Conservation (phyloP, 148 eudicot species). For the Gaultheria prostrata region DNA sequence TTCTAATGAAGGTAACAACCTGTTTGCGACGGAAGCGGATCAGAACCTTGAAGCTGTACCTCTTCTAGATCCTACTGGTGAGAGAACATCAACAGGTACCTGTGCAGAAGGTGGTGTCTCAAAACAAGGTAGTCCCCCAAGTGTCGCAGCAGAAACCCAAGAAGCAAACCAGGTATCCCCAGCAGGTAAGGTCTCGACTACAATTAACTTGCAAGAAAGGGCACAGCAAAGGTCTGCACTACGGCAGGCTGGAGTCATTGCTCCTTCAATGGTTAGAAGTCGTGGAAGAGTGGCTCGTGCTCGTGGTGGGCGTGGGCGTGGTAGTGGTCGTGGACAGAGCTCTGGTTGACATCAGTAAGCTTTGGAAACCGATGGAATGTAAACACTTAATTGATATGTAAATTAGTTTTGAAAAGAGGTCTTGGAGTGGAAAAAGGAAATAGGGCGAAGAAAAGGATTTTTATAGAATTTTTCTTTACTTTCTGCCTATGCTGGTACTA, state of each 20-base stretch:
- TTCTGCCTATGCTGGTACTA: not conserved
- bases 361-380: not conserved
- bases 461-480: not conserved
- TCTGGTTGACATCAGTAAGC: slow-evolving; percentile 37
- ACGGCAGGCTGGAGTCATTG: slow-evolving; percentile 40
- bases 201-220: slow-evolving; percentile 58
- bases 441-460: not conserved
- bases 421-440: not conserved
- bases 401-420: not conserved
- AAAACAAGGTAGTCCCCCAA: slow-evolving; percentile 36
- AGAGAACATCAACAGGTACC: slow-evolving; percentile 21
- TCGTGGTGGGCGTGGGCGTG: slow-evolving; percentile 50
- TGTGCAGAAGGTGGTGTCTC: slow-evolving; percentile 32
- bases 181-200: slow-evolving; percentile 35
- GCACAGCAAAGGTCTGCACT: slow-evolving; percentile 47
- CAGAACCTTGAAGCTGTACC: slow-evolving; percentile 30
- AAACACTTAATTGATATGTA: not conserved
- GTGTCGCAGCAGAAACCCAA: slow-evolving; percentile 26
- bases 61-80: slow-evolving; percentile 19
- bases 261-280: slow-evolving; percentile 50
- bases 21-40: slow-evolving; percentile 40
- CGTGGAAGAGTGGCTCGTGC: slow-evolving; percentile 54
- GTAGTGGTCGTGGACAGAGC: slow-evolving; percentile 44
- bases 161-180: slow-evolving; percentile 37
- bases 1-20: slow-evolving; percentile 37